phyloP scores from a whole-genome alignment of 352 stramenopile species.

The Globisporangium spiculum region DNA sequence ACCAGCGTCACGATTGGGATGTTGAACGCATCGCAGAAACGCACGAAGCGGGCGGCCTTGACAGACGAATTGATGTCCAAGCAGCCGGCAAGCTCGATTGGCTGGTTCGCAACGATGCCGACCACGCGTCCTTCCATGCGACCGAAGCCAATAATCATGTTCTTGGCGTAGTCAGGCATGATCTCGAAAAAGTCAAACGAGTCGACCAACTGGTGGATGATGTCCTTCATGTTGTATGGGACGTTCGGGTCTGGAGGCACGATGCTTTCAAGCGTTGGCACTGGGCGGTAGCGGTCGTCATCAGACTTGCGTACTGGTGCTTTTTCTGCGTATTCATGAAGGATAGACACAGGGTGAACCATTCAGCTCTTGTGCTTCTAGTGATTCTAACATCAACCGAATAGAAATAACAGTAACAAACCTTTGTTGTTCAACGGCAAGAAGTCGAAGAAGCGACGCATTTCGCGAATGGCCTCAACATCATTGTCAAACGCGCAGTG shows the following conservation, averaged over 20 bases:
- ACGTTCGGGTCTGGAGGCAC: slow-evolving; percentile 97
- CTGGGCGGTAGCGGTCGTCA: slow-evolving; percentile 84
- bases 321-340: slow-evolving; percentile 44
- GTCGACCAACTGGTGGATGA: slow-evolving; percentile 95
- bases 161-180: slow-evolving; percentile 96
- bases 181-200: slow-evolving; percentile 97
- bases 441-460: slow-evolving; percentile 95
- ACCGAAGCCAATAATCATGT: slow-evolving; percentile 97
- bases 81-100: slow-evolving; percentile 94
- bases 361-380: neutral
- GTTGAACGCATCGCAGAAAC: slow-evolving; percentile 98
- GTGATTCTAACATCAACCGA: neutral
- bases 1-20: slow-evolving; percentile 98
- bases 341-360: neutral
- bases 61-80: slow-evolving; percentile 97
- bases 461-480: slow-evolving; percentile 90
- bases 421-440: slow-evolving; percentile 92
- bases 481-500: slow-evolving; percentile 97
- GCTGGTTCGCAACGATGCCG: slow-evolving; percentile 98
- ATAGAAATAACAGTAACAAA: slow-evolving; percentile 8
- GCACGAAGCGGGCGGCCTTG: slow-evolving; percentile 97
- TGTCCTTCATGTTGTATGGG: slow-evolving; percentile 98
- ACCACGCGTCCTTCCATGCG: slow-evolving; percentile 96
- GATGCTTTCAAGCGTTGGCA: slow-evolving; percentile 90
- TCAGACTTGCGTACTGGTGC: slow-evolving; percentile 70